Evolutionary conservation across 768 basidiomycete genomes (phyloP).

Genomic region (Porpolomopsis calyptriformis): DNA sequence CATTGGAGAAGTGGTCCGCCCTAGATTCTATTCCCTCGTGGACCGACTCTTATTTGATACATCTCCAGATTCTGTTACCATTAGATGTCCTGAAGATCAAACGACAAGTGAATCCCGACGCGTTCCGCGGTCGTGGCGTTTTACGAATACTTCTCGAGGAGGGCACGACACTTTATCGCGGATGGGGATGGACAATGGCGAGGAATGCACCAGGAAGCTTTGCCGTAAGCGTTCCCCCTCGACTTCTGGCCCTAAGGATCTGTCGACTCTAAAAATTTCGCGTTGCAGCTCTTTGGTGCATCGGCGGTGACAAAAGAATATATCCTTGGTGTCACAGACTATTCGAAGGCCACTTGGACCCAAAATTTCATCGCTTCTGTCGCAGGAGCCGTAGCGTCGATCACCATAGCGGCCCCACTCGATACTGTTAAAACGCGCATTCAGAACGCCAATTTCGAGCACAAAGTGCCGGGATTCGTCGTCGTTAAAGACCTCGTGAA

Average conservation of each 20-base stretch:
- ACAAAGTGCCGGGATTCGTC: slow-evolving; percentile 65
- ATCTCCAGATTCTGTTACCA: slow-evolving; percentile 71
- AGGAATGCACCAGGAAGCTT: slow-evolving; percentile 95
- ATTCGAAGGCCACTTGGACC: slow-evolving; percentile 88
- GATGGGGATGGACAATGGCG: slow-evolving; percentile 99
- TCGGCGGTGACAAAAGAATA: slow-evolving; percentile 94
- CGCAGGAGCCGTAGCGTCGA: slow-evolving; percentile 88
- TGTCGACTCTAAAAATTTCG: neutral
- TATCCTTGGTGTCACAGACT: slow-evolving; percentile 78
- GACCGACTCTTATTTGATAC: neutral
- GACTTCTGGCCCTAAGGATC: neutral
- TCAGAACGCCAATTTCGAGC: slow-evolving; percentile 96
- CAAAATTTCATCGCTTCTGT: slow-evolving; percentile 97
- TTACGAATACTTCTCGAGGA: slow-evolving; percentile 87
- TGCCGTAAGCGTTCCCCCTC: slow-evolving; percentile 45
- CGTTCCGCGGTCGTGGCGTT: slow-evolving; percentile 89
- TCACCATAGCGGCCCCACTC: slow-evolving; percentile 91
- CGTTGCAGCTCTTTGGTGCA: slow-evolving; percentile 87
- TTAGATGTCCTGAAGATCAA: slow-evolving; percentile 97
- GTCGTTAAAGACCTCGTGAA: slow-evolving; percentile 79
- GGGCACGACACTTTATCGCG: slow-evolving; percentile 84
- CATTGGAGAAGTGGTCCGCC: slow-evolving; percentile 88
- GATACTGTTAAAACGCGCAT: slow-evolving; percentile 97
- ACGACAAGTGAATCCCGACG: slow-evolving; percentile 96
- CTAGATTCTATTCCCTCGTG: neutral